Conservation (phyloP, 2,329 filamentous ascomycete genomes). For the Elsinoe necatrix region DNA sequence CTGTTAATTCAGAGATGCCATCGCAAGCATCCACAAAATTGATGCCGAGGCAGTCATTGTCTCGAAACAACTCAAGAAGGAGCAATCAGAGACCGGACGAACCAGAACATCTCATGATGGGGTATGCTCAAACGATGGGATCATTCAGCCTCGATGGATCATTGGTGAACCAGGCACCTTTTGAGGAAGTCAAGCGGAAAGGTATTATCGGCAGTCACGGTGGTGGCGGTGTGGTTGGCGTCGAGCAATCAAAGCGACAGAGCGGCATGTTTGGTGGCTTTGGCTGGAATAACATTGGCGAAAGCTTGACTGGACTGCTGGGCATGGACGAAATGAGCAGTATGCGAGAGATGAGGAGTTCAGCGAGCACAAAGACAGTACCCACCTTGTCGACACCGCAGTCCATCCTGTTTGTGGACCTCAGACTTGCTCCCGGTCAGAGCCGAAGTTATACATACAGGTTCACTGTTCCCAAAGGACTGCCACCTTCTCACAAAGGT, state of each 20-base stretch:
- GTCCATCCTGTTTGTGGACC: slow-evolving; percentile 89
- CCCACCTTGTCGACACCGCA: slow-evolving; percentile 92
- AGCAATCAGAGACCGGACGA: slow-evolving; percentile 35
- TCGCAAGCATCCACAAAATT: slow-evolving; percentile 42
- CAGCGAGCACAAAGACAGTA: slow-evolving; percentile 75
- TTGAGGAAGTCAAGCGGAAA: slow-evolving; percentile 93
- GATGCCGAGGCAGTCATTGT: slow-evolving; percentile 39
- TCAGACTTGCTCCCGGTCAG: slow-evolving; percentile 79
- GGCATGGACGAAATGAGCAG: slow-evolving; percentile 81
- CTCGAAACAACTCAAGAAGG: slow-evolving; percentile 28
- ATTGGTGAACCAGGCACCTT: slow-evolving; percentile 76
- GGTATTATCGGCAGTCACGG: slow-evolving; percentile 76
- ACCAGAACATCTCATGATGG: slow-evolving; percentile 91
- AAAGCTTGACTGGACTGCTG: slow-evolving; percentile 79
- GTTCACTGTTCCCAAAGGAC: slow-evolving; percentile 73
- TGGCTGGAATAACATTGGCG: slow-evolving; percentile 81
- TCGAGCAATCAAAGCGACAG: slow-evolving; percentile 65
- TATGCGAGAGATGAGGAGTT: slow-evolving; percentile 89
- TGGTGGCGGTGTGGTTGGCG: slow-evolving; percentile 74
- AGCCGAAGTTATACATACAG: slow-evolving; percentile 79
- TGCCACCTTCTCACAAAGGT: slow-evolving; percentile 86
- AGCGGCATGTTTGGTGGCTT: slow-evolving; percentile 75
- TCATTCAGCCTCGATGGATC: slow-evolving; percentile 89
- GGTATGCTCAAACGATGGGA: slow-evolving; percentile 87
- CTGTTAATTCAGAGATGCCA: slow-evolving; percentile 65